Evolutionary conservation across 2,329 filamentous ascomycete genomes (phyloP), one percentile per base, ranked within the genome.

Genomic region (Thielaviopsis populi): DNA sequence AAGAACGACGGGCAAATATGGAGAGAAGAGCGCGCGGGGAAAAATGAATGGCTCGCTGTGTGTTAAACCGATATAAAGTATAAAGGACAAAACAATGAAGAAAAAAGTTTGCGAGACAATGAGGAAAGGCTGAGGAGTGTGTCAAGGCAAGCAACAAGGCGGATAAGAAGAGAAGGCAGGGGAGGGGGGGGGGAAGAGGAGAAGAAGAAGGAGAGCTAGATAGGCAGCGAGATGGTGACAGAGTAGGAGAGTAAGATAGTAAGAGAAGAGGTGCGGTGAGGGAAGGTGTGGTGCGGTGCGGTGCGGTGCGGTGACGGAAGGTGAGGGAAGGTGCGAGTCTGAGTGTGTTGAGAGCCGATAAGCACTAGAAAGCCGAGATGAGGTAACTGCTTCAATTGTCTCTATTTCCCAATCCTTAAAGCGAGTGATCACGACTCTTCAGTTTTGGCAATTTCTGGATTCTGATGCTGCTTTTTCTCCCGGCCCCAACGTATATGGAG

Each of bases 341-440:
- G 46, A 50, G 46, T 50, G 46, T 50, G 46, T 50, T 50, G 46
- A 50, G 46, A 8, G 53, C 30, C 53, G 53, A 56, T 56, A 56
- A 56, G 53, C 53, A 56, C 53, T 56, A 56, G 53, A 37, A 37
- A 33, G 37, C 37, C 27, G 53, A 4, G 53, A 56, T 37, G 53
- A 56, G 53, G 53, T 56, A 56, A 56, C 30, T 56, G 53, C 53
- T 56, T 56, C 53, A 56, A 56, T 56, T 56, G 53, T 56, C 53
- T 56, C 53, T 56, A 56, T 56, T 56, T 56, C 53, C 53, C 53
- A 33, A 33, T 6, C 15, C 27, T 27, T 27, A 56, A 30, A 56
- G 30, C 53, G 19, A 50, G 30, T n/a, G 30, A 56, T 22, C 24
- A 37, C 53, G 53, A 19, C 53, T 56, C 27, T 37, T 37, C 53